Percentiles rank a stretch among this genome's conserved stretches.
Evolutionary conservation across 805 yeast genomes (phyloP).

Genomic region (Kluyveromyces aestuarii): DNA sequence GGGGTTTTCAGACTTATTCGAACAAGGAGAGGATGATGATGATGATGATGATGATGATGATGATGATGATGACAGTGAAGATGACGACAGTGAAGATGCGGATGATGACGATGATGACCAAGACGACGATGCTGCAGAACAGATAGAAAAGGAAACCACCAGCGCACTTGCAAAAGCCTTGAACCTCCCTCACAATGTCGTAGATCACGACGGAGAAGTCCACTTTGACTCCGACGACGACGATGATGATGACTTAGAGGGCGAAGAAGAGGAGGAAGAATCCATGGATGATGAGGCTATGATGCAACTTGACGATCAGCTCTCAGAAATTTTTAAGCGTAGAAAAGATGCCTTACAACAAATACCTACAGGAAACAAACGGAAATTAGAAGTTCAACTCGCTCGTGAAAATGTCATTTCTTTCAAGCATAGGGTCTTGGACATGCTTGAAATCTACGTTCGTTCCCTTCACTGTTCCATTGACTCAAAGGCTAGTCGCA

Average conservation of each 20-base stretch:
- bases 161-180: conserved; percentile 61
- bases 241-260: conserved; percentile 38
- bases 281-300: conserved; percentile 94
- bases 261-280: conserved; percentile 55
- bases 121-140: conserved; percentile 34
- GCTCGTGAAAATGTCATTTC: conserved; percentile 74
- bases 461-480: background rate
- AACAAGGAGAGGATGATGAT: conserved; percentile 44
- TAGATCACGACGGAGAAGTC: conserved; percentile 35
- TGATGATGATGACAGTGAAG: conserved; percentile 29
- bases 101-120: conserved; percentile 23
- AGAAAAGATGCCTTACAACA: conserved; percentile 57
- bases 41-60: conserved; percentile 29
- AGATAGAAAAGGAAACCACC: conserved; percentile 46
- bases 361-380: conserved; percentile 50
- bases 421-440: conserved; percentile 72
- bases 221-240: conserved; percentile 32
- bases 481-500: background rate
- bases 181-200: conserved; percentile 47
- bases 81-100: conserved; percentile 22
- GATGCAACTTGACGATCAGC: conserved; percentile 85
- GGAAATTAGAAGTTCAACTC: conserved; percentile 63
- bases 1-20: conserved; percentile 72
- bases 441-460: conserved; percentile 58
- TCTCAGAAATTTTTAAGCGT: conserved; percentile 76